These are phyloP conservation scores for Chionographis japonica DNA, from an alignment of 106 monocot species.

Conservation along the genomic window DNA sequence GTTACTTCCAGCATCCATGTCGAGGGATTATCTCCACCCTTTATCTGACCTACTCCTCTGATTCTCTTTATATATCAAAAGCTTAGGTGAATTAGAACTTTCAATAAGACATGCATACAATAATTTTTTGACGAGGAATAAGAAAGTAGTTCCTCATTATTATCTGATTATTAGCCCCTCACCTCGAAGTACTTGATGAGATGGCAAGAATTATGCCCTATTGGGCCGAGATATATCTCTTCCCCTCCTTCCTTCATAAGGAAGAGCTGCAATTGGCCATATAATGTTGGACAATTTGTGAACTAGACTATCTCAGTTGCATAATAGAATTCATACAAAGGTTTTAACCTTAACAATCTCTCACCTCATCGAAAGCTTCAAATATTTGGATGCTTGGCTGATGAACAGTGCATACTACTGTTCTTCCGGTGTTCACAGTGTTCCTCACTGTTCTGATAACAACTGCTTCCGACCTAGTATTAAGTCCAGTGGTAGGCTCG, in stretches of 20 bases:
- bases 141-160: no score
- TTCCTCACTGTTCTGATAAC: constrained; percentile 36
- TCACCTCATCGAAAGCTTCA: constrained; percentile 36
- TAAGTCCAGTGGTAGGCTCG: constrained; percentile 35
- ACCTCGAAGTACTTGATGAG: constrained; percentile 19
- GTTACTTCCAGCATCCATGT: constrained; percentile 21
- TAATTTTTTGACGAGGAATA: no score
- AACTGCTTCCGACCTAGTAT: constrained; percentile 32
- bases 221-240: constrained; percentile 28
- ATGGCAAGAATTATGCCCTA: constrained; percentile 13
- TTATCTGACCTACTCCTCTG: constrained; percentile 1
- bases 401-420: constrained; percentile 38
- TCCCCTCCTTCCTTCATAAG: constrained; percentile 20
- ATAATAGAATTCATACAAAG: background rate
- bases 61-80: background rate
- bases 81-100: background rate
- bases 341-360: background rate
- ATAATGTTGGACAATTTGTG: background rate
- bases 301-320: background rate
- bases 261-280: constrained; percentile 8
- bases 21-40: constrained; percentile 14
- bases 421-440: constrained; percentile 29
- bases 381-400: constrained; percentile 39
- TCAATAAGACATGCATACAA: no score
- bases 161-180: background rate